Evolutionary conservation across 495 filamentous ascomycete genomes (phyloP).

Genomic region (Trichocladium antarcticum): DNA sequence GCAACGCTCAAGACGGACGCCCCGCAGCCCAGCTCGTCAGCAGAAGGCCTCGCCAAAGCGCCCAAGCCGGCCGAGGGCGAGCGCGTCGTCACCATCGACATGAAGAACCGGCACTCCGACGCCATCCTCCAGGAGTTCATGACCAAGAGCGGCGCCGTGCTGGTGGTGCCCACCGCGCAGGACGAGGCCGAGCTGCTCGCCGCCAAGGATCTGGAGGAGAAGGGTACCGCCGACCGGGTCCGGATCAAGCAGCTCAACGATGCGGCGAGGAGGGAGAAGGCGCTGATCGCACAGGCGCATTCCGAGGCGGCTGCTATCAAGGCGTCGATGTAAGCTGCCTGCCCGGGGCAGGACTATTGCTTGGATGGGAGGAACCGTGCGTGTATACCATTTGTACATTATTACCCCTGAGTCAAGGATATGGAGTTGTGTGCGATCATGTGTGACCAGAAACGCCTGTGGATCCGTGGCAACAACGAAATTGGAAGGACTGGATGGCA

Average conservation of each 20-base stretch:
- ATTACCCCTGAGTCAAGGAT: conserved; percentile 1
- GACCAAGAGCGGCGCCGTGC: conserved; percentile 53
- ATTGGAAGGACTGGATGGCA: no score
- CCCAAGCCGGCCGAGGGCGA: conserved; percentile 35
- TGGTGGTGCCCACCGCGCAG: conserved; percentile 46
- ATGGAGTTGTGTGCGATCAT: background rate
- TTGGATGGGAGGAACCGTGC: background rate
- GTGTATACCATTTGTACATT: conserved; percentile 23
- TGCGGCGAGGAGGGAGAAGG: conserved; percentile 52
- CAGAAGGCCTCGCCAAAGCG: conserved; percentile 27
- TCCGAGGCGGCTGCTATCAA: conserved; percentile 25
- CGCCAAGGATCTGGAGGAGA: conserved; percentile 45
- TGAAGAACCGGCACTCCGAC: conserved; percentile 48
- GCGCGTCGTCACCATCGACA: conserved; percentile 44
- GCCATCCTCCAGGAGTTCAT: conserved; percentile 62
- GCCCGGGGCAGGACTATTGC: background rate
- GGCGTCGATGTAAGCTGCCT: conserved; percentile 8
- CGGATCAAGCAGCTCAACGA: conserved; percentile 51
- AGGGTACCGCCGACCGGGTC: conserved; percentile 45
- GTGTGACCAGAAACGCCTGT: no score
- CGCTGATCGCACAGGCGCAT: conserved; percentile 24
- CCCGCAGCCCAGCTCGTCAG: conserved; percentile 28
- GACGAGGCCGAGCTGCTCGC: conserved; percentile 50
- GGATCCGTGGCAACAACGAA: no score
- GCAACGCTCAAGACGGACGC: conserved; percentile 16